Percentiles rank a stretch among this genome's conserved stretches.
These are phyloP conservation scores for Ogataea nonfermentans DNA, from an alignment of 805 yeast genomes.

Conservation along the genomic window DNA sequence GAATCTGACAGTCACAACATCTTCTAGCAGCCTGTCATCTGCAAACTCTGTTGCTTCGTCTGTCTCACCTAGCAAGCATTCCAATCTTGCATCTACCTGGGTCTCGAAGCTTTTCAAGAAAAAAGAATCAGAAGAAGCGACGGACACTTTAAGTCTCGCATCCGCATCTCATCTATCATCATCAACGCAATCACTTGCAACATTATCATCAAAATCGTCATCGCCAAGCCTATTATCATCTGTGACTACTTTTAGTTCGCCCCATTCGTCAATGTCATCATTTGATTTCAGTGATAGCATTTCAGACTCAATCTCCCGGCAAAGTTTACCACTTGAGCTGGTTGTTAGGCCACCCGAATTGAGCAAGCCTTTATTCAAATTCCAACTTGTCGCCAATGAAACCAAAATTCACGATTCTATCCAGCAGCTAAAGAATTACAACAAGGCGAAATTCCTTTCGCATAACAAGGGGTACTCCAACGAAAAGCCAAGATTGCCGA, in stretches of 20 bases:
- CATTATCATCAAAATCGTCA: constrained; percentile 28
- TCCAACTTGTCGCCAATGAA: constrained; percentile 28
- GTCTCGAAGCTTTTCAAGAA: constrained; percentile 30
- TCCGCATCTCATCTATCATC: constrained; percentile 17
- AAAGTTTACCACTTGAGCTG: constrained; percentile 43
- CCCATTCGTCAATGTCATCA: constrained; percentile 31
- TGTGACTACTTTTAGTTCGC: constrained; percentile 26
- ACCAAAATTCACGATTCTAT: constrained; percentile 19
- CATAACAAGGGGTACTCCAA: constrained; percentile 8
- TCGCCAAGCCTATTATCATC: constrained; percentile 30
- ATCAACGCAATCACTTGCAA: constrained; percentile 26
- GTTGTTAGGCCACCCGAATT: constrained; percentile 30
- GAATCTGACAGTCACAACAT: constrained; percentile 12
- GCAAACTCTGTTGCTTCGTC: constrained; percentile 9
- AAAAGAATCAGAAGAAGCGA: constrained; percentile 7
- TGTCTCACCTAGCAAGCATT: constrained; percentile 9
- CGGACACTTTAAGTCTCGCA: constrained; percentile 3
- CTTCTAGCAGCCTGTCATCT: constrained; percentile 13
- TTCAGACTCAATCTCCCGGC: constrained; percentile 12
- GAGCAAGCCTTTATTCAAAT: constrained; percentile 23
- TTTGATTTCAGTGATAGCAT: constrained; percentile 19
- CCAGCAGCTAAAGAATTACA: constrained; percentile 17
- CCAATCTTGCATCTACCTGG: constrained; percentile 23
- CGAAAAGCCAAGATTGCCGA: constrained; percentile 25
- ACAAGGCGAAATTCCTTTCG: constrained; percentile 14